Evolutionary conservation across 352 stramenopile genomes (phyloP), one percentile per base, ranked within the genome.

Genomic region (Aphanomyces euteiches): DNA sequence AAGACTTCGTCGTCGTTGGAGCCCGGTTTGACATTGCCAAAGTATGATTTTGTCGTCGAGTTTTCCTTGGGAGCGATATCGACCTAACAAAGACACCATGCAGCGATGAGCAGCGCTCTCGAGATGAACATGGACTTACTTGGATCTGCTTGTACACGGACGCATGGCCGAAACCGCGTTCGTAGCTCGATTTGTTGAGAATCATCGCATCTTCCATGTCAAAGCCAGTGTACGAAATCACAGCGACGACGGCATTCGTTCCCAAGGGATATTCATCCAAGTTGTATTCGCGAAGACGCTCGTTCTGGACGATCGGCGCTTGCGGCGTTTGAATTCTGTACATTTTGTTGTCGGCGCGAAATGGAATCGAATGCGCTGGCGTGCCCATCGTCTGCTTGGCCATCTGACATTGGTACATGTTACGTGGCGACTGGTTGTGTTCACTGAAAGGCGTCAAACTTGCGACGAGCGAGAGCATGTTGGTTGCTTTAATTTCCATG

Each of bases 361-460:
- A 92, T 5, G 90, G 85, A 64, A 99, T 89, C 63, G 96, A 98
- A 77, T 99, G 97, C n/a, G 88, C 90, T 17, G 97, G 96, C 28
- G 97, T 99, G 45, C 98, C 98, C 97, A 99, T 99, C 3, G 98
- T 99, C 79, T 99, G 98, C 83, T 99, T 99, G 45, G 96, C 98
- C 98, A 99, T 99, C 82, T 99, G 97, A 75, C 98, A 99, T 88
- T 99, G 97, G 78, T 98, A 99, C 97, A 99, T 99, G 82, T 99
- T 99, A 78, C 98, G 85, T 45, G 98, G 98, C 36, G 88, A 98
- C 84, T 99, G 98, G 81, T 99, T 99, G 82, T 99, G 99, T 82
- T 99, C 98, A 2, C 90, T 98, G 79, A 99, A 99, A 10, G 98
- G 98, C 39, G 97, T 99, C 61, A 99, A 78, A 72, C 95, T 99